A percentile compares a stretch with the other conserved stretches of the same genome.
These are phyloP conservation scores for Leccinum subgranulosum DNA, from an alignment of 768 basidiomycete genomes.

Conservation along the genomic window DNA sequence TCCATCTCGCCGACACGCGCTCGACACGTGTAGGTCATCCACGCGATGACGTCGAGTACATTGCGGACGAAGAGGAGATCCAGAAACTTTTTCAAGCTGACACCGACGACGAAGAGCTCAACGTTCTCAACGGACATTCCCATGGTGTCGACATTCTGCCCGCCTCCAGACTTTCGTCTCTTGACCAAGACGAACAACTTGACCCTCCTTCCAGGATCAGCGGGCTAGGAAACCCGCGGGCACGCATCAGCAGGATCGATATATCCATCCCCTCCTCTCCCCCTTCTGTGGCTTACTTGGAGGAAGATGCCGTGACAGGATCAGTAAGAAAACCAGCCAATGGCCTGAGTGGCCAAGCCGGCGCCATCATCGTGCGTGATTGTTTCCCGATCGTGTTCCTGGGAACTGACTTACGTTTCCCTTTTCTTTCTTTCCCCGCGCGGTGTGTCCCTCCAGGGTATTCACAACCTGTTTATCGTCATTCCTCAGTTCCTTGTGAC, in stretches of 20 bases:
- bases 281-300: conserved; percentile 11
- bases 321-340: conserved; percentile 10
- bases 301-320: conserved; percentile 19
- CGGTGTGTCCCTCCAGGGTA: conserved; percentile 53
- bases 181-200: conserved; percentile 7
- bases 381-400: not conserved
- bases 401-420: not conserved
- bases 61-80: conserved; percentile 27
- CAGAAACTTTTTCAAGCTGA: conserved; percentile 19
- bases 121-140: not conserved
- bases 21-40: conserved; percentile 10
- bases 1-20: conserved; percentile 39
- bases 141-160: not conserved
- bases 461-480: conserved; percentile 93
- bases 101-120: conserved; percentile 22
- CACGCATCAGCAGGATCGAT: conserved; percentile 49
- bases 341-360: conserved; percentile 76
- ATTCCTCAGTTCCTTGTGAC: conserved; percentile 94
- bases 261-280: conserved; percentile 24
- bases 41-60: conserved; percentile 15
- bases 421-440: not conserved
- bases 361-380: conserved; percentile 72
- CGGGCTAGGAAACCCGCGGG: conserved; percentile 38
- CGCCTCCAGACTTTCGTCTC: conserved; percentile 5
- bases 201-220: conserved; percentile 30